Conservation (phyloP, 129 eudicot genomes). For the Chrysanthemum makinoi region DNA sequence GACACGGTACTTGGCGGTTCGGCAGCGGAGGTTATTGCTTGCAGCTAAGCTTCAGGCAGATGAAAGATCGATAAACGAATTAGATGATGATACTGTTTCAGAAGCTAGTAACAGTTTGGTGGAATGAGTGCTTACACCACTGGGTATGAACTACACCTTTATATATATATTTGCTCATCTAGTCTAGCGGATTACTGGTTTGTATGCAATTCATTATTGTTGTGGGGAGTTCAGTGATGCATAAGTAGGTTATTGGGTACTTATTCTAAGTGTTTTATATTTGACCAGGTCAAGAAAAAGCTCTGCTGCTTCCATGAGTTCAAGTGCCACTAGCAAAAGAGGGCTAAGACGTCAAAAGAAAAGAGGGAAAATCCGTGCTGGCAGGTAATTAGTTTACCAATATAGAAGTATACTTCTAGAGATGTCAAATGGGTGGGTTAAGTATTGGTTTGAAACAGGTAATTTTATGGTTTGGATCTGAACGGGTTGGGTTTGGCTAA, state of each 20-base stretch:
- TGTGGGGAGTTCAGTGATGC: not conserved
- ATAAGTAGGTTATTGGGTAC: not conserved
- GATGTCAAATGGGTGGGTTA: not conserved
- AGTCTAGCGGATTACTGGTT: not conserved
- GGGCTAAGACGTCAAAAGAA: conserved; percentile 72
- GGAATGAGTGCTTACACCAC: conserved; percentile 97
- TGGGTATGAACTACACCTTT: conserved; percentile 50
- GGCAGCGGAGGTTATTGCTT: conserved; percentile 80
- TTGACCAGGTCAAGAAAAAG: conserved; percentile 59
- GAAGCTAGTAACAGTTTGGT: conserved; percentile 84
- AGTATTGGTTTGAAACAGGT: not conserved
- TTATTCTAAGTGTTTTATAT: conserved; percentile 4
- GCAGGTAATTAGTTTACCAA: conserved; percentile 53
- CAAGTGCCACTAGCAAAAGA: conserved; percentile 58
- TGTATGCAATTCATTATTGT: not conserved
- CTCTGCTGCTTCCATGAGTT: conserved; percentile 63
- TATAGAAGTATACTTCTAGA: not conserved
- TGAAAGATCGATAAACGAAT: conserved; percentile 47
- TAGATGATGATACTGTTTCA: conserved; percentile 88
- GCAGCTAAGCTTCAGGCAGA: conserved; percentile 79
- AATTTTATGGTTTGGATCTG: not conserved
- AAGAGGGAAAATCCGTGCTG: conserved; percentile 91
- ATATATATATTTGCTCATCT: not conserved
- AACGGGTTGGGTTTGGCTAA: too few relatives aligned
- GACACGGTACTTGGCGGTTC: too few relatives aligned